Evolutionary conservation across 805 yeast species (phyloP).

Genomic region (Nakazawaea pomicola): DNA sequence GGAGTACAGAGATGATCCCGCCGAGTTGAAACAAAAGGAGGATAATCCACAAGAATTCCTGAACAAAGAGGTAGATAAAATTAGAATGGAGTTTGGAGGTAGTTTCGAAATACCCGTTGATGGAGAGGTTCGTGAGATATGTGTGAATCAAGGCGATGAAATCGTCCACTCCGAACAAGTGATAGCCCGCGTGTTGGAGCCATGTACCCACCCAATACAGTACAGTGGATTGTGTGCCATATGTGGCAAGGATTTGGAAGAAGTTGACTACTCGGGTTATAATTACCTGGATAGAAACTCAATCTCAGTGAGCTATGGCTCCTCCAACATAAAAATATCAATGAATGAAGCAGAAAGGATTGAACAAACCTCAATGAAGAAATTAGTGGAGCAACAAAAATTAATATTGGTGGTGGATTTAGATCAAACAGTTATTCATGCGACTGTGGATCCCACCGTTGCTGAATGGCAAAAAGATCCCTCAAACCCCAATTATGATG

Average conservation of each 20-base stretch:
- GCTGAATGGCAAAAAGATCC: constrained; percentile 94
- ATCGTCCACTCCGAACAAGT: constrained; percentile 40
- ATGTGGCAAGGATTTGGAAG: constrained; percentile 79
- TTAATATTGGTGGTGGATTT: constrained; percentile 90
- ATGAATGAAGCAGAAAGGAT: constrained; percentile 81
- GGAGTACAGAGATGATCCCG: constrained; percentile 56
- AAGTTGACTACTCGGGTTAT: constrained; percentile 70
- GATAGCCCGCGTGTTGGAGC: constrained; percentile 62
- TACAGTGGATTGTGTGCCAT: constrained; percentile 93
- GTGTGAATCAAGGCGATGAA: constrained; percentile 54
- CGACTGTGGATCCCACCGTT: constrained; percentile 96
- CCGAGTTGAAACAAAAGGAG: constrained; percentile 32
- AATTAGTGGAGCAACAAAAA: constrained; percentile 58
- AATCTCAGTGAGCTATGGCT: constrained; percentile 85
- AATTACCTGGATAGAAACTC: constrained; percentile 71
- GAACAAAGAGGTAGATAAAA: constrained; percentile 36
- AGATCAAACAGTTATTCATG: constrained; percentile 96
- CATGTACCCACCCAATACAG: constrained; percentile 89
- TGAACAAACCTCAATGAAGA: constrained; percentile 60
- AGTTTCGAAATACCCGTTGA: constrained; percentile 80
- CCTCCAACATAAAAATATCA: constrained; percentile 77
- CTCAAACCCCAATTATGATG: constrained; percentile 75
- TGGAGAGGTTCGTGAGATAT: constrained; percentile 54
- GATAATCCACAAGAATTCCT: constrained; percentile 18
- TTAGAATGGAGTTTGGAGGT: constrained; percentile 63